Base-by-base conservation (phyloP, 176 grass and related monocot species). In the Ananas comosus region DNA sequence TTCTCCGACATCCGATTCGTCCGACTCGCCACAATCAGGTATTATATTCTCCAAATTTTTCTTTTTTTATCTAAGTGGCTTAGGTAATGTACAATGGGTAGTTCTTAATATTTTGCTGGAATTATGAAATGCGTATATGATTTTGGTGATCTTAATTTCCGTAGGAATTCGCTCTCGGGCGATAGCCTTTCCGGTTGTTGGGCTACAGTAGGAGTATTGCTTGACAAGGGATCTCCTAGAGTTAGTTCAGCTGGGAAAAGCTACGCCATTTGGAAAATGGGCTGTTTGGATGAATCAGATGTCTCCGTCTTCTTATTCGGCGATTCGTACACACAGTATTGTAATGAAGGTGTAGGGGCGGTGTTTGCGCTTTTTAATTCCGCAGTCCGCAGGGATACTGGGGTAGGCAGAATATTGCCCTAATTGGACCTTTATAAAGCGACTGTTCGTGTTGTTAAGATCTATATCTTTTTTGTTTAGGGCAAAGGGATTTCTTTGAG, bases 1-100 rank as follows among this genome's bases (percentile, higher is more conserved):
- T 99, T 99, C 67, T 83, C 89, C 10, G 87, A 99, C 75, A 81
- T 91, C 63, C 84, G 94, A 78, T 99, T 99, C 75, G 71, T 99
- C 29, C 89, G 87, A 59, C 74, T 93, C 51, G 80, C 82, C 52
- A 63, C 94, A 19, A 83, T 97, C 75, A 88, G 74, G 89, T 97
- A 79, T 19, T 49, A 54, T 13, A 58, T 49, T 52, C 53, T 0
- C 11, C 51, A 53, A 22, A 42, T 63, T 71, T 49, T 29, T 7
- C 18, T 69, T 16, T 12, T 12, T 52, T 51, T 13, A 9, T 5
- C 13, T 59, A 42, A 42, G 6, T 33, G 29, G 29, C 29, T 4
- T 33, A 33, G 29, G 29, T 33, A 33, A 33, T 33, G 29, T 42
- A 42, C 33, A 42, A 42, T 42, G 33, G 33, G 4, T 42, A 42